Conservation (phyloP, 306 rosid species). For the Lathyrus aphaca region DNA sequence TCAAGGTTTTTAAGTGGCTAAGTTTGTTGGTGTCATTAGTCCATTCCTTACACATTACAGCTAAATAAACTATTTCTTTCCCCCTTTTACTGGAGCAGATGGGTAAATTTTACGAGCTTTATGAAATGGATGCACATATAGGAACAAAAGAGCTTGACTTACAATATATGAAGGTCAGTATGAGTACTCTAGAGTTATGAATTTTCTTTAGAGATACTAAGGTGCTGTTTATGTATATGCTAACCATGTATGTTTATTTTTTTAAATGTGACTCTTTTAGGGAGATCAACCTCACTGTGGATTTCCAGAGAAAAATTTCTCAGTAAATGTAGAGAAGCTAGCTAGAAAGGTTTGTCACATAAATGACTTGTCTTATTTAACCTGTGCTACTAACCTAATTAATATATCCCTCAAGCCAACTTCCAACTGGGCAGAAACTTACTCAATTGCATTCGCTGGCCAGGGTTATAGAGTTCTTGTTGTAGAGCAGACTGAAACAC, state of each 20-base stretch:
- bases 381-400: slow-evolving; percentile 16
- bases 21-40: slow-evolving; percentile 30
- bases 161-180: slow-evolving; percentile 88
- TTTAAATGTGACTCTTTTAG: slow-evolving; percentile 49
- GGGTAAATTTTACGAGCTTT: slow-evolving; percentile 97
- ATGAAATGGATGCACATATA: slow-evolving; percentile 95
- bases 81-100: slow-evolving; percentile 58
- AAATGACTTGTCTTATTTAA: slow-evolving; percentile 16
- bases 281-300: slow-evolving; percentile 99
- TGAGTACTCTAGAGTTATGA: slow-evolving; percentile 29
- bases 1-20: slow-evolving; percentile 62
- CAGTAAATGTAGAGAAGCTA: slow-evolving; percentile 78
- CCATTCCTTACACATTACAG: slow-evolving; percentile 15
- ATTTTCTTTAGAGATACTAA: slow-evolving; percentile 20
- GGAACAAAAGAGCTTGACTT: slow-evolving; percentile 85
- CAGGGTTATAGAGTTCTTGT: slow-evolving; percentile 97
- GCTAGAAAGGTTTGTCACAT: slow-evolving; percentile 82
- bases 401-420: slow-evolving; percentile 29
- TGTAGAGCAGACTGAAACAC: slow-evolving; percentile 98
- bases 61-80: slow-evolving; percentile 32
- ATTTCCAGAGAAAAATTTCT: slow-evolving; percentile 92
- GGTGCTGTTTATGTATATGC: neutral
- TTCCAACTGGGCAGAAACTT: slow-evolving; percentile 43
- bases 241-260: slow-evolving; percentile 8
- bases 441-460: slow-evolving; percentile 36